Base-by-base conservation (phyloP, 2,329 filamentous ascomycete species). In the Pseudohalonectria lignicola region DNA sequence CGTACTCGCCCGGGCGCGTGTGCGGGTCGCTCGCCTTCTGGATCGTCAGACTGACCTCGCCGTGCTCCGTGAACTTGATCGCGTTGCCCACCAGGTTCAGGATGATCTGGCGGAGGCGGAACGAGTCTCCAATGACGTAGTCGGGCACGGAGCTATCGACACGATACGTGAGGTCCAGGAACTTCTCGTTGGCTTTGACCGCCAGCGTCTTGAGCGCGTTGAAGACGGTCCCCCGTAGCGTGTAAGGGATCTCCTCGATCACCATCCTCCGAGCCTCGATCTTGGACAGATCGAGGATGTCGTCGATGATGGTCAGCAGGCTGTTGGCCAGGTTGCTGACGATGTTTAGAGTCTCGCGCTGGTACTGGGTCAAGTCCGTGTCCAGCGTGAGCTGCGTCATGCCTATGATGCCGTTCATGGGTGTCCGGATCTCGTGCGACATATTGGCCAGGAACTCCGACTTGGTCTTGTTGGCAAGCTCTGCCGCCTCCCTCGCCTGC, bases 361-460 rank as follows among this genome's bases (percentile, higher is more conserved):
- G 92, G 53, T 94, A 93, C 53, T 88, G 85, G 33, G 88, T 94
- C 41, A 98, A 69, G 55, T 96, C 82, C 29, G 90, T 95, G 56
- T 98, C 92, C 39, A 98, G 71, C 1, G 92, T 95, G 40, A 98
- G 70, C 59, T 38, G 88, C 3, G 88, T 95, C 90, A 96, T 95
- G 53, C 88, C 88, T 49, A 95, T 94, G 55, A 95, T 95, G 50
- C 88, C 88, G 64, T 95, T 94, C 74, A 94, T 94, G 1, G 87
- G 92, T 26, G 92, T 98, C 56, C 90, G 77, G 50, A 96, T 96
- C 61, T 96, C 90, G 72, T 96, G 90, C 33, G 86, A 94, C 90
- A 96, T 96, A 59, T 98, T 98, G 43, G 92, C 92, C 42, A 98
- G 67, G 67, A 98, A 98, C 55, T 96, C 92, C 9, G 90, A 95